A percentile compares a stretch with the other conserved stretches of the same genome.
These are phyloP conservation scores for Cladorrhinum sp. DNA, from an alignment of 2,329 filamentous ascomycete species.

Conservation along the genomic window DNA sequence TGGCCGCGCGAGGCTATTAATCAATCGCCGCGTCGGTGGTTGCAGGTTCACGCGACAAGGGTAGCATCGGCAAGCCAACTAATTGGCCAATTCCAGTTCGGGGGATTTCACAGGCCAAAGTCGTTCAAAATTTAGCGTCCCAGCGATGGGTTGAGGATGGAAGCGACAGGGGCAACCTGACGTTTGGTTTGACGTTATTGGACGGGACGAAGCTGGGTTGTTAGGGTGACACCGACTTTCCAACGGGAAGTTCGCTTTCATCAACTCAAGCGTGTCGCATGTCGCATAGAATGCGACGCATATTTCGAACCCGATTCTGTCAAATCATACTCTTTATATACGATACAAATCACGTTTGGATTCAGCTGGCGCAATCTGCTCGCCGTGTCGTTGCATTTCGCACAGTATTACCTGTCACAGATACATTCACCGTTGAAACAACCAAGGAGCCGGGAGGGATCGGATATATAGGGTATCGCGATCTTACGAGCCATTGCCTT, in stretches of 20 bases:
- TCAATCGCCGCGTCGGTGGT: constrained; percentile 1
- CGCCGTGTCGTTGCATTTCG: background rate
- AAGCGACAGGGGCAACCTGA: background rate
- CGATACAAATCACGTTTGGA: background rate
- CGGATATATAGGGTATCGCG: background rate
- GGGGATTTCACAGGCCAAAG: background rate
- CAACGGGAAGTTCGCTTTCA: background rate
- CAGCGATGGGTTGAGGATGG: background rate
- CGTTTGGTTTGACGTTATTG: background rate
- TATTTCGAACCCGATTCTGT: background rate
- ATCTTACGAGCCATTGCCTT: background rate
- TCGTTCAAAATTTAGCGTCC: constrained; percentile 3
- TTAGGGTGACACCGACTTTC: background rate
- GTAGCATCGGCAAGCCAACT: background rate
- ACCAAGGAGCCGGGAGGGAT: background rate
- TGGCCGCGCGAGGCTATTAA: background rate
- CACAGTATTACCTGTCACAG: background rate
- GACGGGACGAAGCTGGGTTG: background rate
- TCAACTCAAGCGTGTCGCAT: background rate
- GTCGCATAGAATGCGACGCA: background rate
- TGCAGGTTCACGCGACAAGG: constrained; percentile 8
- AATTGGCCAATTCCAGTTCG: constrained; percentile 6
- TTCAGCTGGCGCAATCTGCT: background rate
- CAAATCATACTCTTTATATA: background rate
- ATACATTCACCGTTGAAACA: background rate